These are phyloP conservation scores for Aspergillus hortae DNA, from an alignment of 2,329 filamentous ascomycete species.

Conservation along the genomic window DNA sequence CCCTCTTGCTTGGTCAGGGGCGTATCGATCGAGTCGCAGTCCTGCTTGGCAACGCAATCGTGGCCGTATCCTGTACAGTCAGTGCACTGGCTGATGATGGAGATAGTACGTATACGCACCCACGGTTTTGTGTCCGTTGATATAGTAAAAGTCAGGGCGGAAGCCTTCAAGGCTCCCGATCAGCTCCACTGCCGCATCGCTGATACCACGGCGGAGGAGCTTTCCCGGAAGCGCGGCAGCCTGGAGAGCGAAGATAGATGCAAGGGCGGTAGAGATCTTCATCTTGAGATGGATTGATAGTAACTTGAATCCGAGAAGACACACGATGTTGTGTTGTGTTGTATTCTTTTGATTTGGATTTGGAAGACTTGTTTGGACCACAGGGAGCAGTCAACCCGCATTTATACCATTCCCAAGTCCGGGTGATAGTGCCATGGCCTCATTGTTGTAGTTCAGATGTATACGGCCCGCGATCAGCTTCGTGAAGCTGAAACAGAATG, in stretches of 20 bases:
- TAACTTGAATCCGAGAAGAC: not conserved
- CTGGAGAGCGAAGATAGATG: slow-evolving; percentile 1
- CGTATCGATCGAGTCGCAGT: slow-evolving; percentile 1
- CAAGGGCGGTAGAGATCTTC: slow-evolving; percentile 2
- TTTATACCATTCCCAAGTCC: too few species aligned
- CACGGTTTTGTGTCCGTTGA: slow-evolving; percentile 6
- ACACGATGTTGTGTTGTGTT: not conserved
- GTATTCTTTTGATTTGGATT: not conserved
- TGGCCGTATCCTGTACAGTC: slow-evolving; percentile 1
- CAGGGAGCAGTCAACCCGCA: too few species aligned
- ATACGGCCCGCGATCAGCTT: too few species aligned
- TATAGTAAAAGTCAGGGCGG: slow-evolving; percentile 1
- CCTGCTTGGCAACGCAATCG: slow-evolving; percentile 4
- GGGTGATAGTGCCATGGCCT: too few species aligned
- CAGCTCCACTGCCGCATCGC: not conserved
- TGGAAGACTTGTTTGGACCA: not conserved
- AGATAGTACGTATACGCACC: not conserved
- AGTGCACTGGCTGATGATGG: not conserved
- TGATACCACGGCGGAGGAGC: slow-evolving; percentile 2
- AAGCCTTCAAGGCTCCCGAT: slow-evolving; percentile 2
- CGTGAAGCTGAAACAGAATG: too few species aligned
- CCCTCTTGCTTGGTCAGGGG: slow-evolving; percentile 2
- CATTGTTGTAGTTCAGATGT: too few species aligned
- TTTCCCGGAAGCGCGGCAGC: not conserved
- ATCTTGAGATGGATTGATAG: not conserved